These are phyloP conservation scores for Westerdykella sp. DNA, from an alignment of 2,329 filamentous ascomycete species.

Conservation along the genomic window DNA sequence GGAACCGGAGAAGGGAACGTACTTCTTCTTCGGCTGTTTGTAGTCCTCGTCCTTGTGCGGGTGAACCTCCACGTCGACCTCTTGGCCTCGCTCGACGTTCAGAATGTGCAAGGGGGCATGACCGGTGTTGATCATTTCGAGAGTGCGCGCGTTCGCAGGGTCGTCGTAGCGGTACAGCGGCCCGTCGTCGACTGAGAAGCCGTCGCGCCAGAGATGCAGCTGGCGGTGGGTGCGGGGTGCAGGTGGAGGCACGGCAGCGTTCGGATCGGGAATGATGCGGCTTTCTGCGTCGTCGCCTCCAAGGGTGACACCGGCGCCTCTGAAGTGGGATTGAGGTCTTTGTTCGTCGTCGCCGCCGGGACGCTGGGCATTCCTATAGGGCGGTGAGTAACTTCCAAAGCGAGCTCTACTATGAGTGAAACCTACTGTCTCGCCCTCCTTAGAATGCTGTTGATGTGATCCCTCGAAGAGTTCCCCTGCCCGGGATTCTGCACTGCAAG, in stretches of 20 bases:
- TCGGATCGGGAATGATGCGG: slow-evolving; percentile 59
- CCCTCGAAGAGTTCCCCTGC: slow-evolving; percentile 40
- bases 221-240: slow-evolving; percentile 57
- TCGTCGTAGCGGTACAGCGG: slow-evolving; percentile 73
- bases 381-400: slow-evolving; percentile 15
- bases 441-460: slow-evolving; percentile 48
- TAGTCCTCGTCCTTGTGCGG: slow-evolving; percentile 72
- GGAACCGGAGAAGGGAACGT: slow-evolving; percentile 66
- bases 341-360: slow-evolving; percentile 50
- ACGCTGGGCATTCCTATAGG: slow-evolving; percentile 53
- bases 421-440: slow-evolving; percentile 42
- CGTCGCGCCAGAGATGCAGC: slow-evolving; percentile 75
- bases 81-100: slow-evolving; percentile 67
- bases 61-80: slow-evolving; percentile 69
- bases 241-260: slow-evolving; percentile 29
- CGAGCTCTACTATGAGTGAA: not conserved
- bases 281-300: slow-evolving; percentile 72
- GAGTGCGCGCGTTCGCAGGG: slow-evolving; percentile 63
- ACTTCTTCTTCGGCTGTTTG: slow-evolving; percentile 64
- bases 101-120: slow-evolving; percentile 72
- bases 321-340: slow-evolving; percentile 48
- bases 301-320: slow-evolving; percentile 66
- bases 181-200: slow-evolving; percentile 80
- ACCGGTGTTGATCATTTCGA: slow-evolving; percentile 70
- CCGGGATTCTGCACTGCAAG: slow-evolving; percentile 58